A percentile compares a stretch with the other conserved stretches of the same genome.
These are phyloP conservation scores for Kockiozyma suomiensis DNA, from an alignment of 805 yeast species.

Conservation along the genomic window DNA sequence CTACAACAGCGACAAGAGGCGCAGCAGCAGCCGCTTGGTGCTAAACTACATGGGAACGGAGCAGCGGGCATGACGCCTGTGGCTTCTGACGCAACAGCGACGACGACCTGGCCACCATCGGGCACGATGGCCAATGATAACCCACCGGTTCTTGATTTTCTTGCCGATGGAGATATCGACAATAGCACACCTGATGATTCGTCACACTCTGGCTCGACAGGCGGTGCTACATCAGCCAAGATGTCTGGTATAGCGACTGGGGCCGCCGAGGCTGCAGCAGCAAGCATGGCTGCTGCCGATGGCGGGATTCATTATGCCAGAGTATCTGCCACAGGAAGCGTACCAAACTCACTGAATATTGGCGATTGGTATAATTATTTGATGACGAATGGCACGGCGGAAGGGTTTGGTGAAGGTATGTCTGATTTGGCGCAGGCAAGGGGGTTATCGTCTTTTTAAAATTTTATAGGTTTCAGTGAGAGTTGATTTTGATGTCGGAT, in stretches of 20 bases:
- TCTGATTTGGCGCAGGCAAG: constrained; percentile 23
- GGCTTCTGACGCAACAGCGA: neutral
- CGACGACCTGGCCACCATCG: neutral
- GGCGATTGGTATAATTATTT: constrained; percentile 48
- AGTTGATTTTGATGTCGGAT: neutral
- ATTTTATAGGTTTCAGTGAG: neutral
- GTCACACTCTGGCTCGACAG: neutral
- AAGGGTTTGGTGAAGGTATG: constrained; percentile 19
- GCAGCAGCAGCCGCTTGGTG: neutral
- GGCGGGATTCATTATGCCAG: constrained; percentile 8
- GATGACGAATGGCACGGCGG: constrained; percentile 30
- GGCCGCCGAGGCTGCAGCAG: constrained; percentile 2
- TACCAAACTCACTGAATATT: constrained; percentile 43
- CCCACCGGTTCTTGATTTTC: constrained; percentile 4
- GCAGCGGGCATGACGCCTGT: no score
- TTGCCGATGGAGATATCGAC: constrained; percentile 14
- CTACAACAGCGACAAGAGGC: neutral
- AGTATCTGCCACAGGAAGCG: constrained; percentile 18
- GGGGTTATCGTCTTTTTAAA: neutral
- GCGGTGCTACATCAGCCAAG: neutral
- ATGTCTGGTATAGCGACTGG: neutral
- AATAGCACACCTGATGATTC: constrained; percentile 17
- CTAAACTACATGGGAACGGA: neutral
- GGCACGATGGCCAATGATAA: neutral
- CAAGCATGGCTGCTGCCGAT: neutral